A percentile compares a stretch with the other conserved stretches of the same genome.
Conservation (phyloP, 2,329 filamentous ascomycete genomes). For the Ophiocordyceps sinensis region DNA sequence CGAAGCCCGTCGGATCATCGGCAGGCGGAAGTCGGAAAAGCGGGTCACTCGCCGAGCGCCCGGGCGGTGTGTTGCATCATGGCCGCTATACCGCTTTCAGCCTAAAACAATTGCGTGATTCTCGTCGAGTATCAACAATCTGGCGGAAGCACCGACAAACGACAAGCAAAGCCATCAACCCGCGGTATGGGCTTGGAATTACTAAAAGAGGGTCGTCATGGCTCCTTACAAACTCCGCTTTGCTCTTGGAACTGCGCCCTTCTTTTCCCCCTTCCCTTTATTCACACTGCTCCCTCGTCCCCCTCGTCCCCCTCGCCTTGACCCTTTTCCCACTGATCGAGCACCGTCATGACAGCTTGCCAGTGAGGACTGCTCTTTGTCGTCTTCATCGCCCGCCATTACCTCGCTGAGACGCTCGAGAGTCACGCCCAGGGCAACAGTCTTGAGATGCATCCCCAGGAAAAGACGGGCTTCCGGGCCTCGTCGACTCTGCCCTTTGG, state of each 20-base stretch:
- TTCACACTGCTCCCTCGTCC: background rate
- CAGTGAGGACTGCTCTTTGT: too few species aligned
- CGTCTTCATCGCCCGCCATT: too few species aligned
- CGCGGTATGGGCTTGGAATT: background rate
- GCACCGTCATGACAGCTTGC: too few species aligned
- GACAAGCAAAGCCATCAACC: background rate
- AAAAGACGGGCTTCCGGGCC: constrained; percentile 24
- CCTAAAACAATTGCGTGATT: constrained; percentile 25
- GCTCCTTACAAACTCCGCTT: constrained; percentile 11
- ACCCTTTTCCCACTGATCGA: too few species aligned
- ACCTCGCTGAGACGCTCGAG: too few species aligned
- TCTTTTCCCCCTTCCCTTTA: background rate
- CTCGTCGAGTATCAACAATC: constrained; percentile 21
- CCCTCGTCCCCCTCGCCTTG: background rate
- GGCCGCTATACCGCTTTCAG: constrained; percentile 15
- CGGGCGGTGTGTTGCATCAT: constrained; percentile 11
- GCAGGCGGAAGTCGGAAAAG: constrained; percentile 21
- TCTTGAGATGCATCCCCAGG: constrained; percentile 17
- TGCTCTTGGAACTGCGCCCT: constrained; percentile 1
- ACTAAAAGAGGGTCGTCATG: constrained; percentile 3
- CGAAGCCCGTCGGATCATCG: too few species aligned
- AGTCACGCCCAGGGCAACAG: too few species aligned
- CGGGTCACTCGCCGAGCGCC: constrained; percentile 3
- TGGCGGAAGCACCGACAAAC: background rate
- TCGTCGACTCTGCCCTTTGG: constrained; percentile 41